A percentile compares a stretch with the other conserved stretches of the same genome.
phyloP scores from a whole-genome alignment of 805 yeast genomes.

The Lachancea dasiensis region DNA sequence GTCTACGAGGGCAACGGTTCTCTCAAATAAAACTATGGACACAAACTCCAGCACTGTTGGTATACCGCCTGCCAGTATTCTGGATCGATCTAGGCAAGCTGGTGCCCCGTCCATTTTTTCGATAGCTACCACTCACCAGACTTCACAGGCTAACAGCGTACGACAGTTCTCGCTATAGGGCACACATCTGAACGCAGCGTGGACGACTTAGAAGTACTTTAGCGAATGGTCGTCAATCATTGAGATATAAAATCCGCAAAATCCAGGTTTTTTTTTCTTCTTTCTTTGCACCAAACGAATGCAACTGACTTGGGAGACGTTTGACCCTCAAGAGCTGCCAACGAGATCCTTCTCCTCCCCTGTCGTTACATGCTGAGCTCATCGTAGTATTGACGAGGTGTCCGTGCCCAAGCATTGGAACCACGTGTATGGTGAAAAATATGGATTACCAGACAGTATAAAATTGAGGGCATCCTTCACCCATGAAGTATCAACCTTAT shows the following conservation, averaged over 20 bases:
- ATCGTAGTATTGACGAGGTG: too few species aligned
- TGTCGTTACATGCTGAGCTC: neutral
- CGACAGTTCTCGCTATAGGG: slow-evolving; percentile 15
- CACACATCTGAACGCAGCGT: too few species aligned
- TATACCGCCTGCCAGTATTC: slow-evolving; percentile 66
- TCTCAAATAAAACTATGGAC: slow-evolving; percentile 35
- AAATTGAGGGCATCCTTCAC: neutral
- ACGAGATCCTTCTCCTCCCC: too few species aligned
- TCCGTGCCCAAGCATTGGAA: neutral
- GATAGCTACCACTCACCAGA: slow-evolving; percentile 9
- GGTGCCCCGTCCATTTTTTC: slow-evolving; percentile 10
- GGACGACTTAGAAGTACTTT: too few species aligned
- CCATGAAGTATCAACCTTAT: too few species aligned
- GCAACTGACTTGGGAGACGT: too few species aligned
- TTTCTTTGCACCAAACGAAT: too few species aligned
- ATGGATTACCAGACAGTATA: neutral
- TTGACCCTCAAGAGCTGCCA: too few species aligned
- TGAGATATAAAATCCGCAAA: too few species aligned
- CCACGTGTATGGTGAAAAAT: neutral
- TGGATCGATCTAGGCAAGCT: slow-evolving; percentile 43
- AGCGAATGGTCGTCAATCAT: too few species aligned
- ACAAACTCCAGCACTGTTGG: slow-evolving; percentile 63
- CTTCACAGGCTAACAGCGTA: slow-evolving; percentile 19
- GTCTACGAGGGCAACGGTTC: slow-evolving; percentile 34
- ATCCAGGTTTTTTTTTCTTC: too few species aligned